phyloP scores from a whole-genome alignment of 2,329 filamentous ascomycete species.

The Sporothrix phasma region DNA sequence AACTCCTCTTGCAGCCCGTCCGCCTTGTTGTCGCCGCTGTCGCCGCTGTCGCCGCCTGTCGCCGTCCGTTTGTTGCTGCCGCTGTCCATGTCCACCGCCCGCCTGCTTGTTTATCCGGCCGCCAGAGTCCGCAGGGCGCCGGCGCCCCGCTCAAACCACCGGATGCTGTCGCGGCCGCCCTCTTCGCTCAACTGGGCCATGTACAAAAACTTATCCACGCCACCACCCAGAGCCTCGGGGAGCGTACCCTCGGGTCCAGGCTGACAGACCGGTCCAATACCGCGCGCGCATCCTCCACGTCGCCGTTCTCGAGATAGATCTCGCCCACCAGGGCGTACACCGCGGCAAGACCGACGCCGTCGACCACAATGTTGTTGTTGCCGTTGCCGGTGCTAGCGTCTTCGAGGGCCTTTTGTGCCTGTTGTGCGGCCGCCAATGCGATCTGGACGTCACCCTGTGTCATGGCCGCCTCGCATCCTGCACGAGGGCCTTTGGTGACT shows the following conservation, averaged over 20 bases:
- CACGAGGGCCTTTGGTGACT: slow-evolving; percentile 23
- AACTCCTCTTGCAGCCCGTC: slow-evolving; percentile 27
- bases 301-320: slow-evolving; percentile 72
- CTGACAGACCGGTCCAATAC: slow-evolving; percentile 64
- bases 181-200: slow-evolving; percentile 78
- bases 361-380: slow-evolving; percentile 14
- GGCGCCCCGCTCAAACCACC: slow-evolving; percentile 62
- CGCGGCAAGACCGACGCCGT: slow-evolving; percentile 34
- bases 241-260: slow-evolving; percentile 65
- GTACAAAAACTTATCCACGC: slow-evolving; percentile 90
- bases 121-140: slow-evolving; percentile 49
- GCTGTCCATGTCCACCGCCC: not conserved
- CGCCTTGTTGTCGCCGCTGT: not conserved
- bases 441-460: slow-evolving; percentile 26
- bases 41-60: not conserved
- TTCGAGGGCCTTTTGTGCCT: slow-evolving; percentile 8
- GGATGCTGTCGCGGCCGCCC: slow-evolving; percentile 54
- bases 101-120: not conserved
- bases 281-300: slow-evolving; percentile 61
- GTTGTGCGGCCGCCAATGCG: slow-evolving; percentile 31
- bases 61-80: not conserved
- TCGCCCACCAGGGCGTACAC: slow-evolving; percentile 71
- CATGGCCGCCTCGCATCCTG: slow-evolving; percentile 26
- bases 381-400: slow-evolving; percentile 17
- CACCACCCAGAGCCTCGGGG: slow-evolving; percentile 64